phyloP scores from a whole-genome alignment of 768 basidiomycete genomes.

The Boletellus sp. region DNA sequence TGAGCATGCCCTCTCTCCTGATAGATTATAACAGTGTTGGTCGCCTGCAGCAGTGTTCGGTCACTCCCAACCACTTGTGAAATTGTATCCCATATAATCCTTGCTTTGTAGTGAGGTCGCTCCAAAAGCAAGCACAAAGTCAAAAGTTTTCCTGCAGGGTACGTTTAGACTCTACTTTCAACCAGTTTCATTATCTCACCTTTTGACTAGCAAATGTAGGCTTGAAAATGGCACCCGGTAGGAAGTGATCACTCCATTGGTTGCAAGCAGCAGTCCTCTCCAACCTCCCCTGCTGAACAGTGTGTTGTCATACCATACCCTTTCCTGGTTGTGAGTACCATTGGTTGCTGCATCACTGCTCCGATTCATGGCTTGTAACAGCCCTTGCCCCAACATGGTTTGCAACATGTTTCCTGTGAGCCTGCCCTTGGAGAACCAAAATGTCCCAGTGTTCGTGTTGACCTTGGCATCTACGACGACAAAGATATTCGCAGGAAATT shows the following conservation, averaged over 20 bases:
- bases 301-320: not conserved
- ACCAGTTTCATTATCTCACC: no score
- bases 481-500: not conserved
- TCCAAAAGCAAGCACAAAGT: not conserved
- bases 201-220: not conserved
- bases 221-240: not conserved
- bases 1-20: not conserved
- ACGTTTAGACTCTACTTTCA: no score
- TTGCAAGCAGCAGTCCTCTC: not conserved
- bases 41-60: not conserved
- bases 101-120: not conserved
- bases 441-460: not conserved
- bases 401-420: not conserved
- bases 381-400: not conserved
- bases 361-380: not conserved
- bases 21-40: not conserved
- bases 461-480: not conserved
- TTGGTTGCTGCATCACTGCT: not conserved
- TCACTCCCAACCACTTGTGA: no score
- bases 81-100: no score
- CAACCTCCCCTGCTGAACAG: not conserved
- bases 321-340: not conserved
- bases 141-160: not conserved
- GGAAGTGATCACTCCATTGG: not conserved
- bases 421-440: not conserved